Evolutionary conservation across 148 eudicot species (phyloP).

Genomic region (Chenopodium berlandieri): DNA sequence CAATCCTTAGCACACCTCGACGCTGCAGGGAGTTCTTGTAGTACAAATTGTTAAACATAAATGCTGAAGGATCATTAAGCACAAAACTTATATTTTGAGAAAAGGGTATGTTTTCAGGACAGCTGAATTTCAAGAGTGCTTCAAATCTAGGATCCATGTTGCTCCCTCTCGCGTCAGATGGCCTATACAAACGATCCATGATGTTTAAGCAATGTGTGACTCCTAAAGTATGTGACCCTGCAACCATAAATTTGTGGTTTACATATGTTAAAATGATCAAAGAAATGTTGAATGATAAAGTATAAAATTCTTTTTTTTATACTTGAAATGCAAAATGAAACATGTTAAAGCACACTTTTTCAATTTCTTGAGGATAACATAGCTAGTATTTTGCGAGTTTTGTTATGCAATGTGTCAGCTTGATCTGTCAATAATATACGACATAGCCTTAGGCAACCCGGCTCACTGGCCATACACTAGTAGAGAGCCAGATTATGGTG

Average conservation of each 20-base stretch:
- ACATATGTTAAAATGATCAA: not conserved
- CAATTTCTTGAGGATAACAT: not conserved
- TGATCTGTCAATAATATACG: too few species aligned
- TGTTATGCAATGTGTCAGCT: not conserved
- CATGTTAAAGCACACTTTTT: not conserved
- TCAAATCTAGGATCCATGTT: conserved; percentile 24
- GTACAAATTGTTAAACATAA: conserved; percentile 30
- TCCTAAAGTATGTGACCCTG: conserved; percentile 38
- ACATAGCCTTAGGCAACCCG: too few species aligned
- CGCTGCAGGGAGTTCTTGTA: conserved; percentile 29
- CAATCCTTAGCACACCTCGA: conserved; percentile 30
- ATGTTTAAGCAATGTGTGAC: conserved; percentile 33
- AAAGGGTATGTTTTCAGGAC: conserved; percentile 23
- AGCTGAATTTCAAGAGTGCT: conserved; percentile 18
- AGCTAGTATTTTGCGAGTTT: not conserved
- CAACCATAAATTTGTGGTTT: conserved; percentile 16
- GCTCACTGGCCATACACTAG: not conserved
- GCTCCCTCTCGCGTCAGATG: conserved; percentile 1
- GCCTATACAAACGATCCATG: conserved; percentile 26
- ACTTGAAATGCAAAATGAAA: not conserved
- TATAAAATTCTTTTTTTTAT: not conserved
- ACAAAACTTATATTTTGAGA: conserved; percentile 25
- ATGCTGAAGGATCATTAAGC: conserved; percentile 31
- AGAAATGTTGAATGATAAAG: not conserved
- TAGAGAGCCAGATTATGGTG: not conserved